phyloP scores from a whole-genome alignment of 164 flowering plant species.

The Stephania japonica region DNA sequence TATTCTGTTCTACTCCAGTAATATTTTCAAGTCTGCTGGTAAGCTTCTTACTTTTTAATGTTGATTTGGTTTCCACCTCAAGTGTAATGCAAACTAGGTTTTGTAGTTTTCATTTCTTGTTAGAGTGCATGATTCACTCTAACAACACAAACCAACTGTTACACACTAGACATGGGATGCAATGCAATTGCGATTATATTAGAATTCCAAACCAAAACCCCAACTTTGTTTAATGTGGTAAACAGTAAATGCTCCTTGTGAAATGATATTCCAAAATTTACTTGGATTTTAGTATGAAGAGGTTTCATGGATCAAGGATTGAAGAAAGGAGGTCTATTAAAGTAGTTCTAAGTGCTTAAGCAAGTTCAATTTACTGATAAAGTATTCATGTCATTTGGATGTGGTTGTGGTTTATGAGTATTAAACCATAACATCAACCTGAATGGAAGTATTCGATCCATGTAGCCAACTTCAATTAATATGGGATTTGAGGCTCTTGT shows the following conservation, averaged over 20 bases:
- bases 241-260: too few relatives aligned
- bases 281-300: too few relatives aligned
- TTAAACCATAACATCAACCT: too few relatives aligned
- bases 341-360: background rate
- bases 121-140: background rate
- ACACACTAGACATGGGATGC: background rate
- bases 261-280: too few relatives aligned
- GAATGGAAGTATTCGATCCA: too few relatives aligned
- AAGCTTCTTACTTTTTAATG: slow-evolving; percentile 13
- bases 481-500: too few relatives aligned
- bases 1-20: slow-evolving; percentile 80
- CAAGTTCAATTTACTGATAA: background rate
- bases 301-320: too few relatives aligned
- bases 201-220: background rate
- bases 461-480: too few relatives aligned
- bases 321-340: background rate
- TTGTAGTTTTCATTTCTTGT: background rate
- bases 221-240: too few relatives aligned
- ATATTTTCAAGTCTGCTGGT: slow-evolving; percentile 80
- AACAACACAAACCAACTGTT: too few relatives aligned
- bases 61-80: background rate
- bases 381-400: background rate
- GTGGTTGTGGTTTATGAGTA: background rate
- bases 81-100: background rate
- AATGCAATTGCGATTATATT: background rate